These are phyloP conservation scores for Chrysochromulina parva DNA, from an alignment of 78 protist genomes.

Conservation along the genomic window DNA sequence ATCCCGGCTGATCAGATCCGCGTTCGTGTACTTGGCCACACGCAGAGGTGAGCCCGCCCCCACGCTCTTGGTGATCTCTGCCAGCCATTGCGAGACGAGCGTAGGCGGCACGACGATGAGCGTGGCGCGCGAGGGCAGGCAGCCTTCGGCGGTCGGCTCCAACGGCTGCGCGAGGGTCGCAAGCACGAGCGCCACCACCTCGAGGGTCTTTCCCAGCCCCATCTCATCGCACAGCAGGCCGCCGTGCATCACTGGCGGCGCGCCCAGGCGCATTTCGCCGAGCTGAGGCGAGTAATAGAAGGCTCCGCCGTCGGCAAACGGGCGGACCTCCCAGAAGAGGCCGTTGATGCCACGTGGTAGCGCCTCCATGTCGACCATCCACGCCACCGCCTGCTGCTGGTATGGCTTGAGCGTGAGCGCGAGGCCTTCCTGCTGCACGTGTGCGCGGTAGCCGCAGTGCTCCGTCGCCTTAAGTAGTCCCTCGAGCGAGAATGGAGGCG, in stretches of 20 bases:
- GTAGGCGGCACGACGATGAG: background rate
- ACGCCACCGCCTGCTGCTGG: slow-evolving; percentile 16
- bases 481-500: background rate
- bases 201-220: slow-evolving; percentile 32
- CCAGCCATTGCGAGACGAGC: background rate
- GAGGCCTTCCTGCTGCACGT: background rate
- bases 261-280: background rate
- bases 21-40: background rate
- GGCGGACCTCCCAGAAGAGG: background rate
- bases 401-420: background rate
- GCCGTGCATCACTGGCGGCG: background rate
- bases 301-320: background rate
- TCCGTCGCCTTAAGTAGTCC: background rate
- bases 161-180: background rate
- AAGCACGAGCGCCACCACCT: background rate
- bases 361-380: background rate
- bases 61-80: background rate
- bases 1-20: background rate
- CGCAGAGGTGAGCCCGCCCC: background rate
- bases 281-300: background rate
- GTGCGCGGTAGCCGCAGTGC: background rate
- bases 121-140: background rate
- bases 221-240: slow-evolving; percentile 12
- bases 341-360: background rate
- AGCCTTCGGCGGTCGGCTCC: background rate